Percentiles rank a stretch among this genome's conserved stretches.
Evolutionary conservation across 371 early-diverging fungal genomes (phyloP).

Genomic region (Blakeslea trispora): DNA sequence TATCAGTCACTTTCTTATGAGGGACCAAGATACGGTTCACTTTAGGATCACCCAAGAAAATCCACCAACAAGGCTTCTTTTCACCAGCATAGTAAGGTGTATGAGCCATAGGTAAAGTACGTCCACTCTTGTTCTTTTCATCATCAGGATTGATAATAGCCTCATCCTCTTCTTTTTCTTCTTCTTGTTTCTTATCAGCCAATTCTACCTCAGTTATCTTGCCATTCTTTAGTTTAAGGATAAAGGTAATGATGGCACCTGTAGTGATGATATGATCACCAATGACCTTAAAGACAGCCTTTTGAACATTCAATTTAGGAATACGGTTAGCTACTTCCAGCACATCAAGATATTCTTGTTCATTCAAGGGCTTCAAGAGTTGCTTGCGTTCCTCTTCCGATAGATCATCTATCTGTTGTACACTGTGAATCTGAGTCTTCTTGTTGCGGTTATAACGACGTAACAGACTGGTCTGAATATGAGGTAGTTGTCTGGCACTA

Average conservation of each 20-base stretch:
- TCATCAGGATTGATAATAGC: conserved; percentile 20
- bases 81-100: conserved; percentile 71
- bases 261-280: conserved; percentile 83
- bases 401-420: conserved; percentile 69
- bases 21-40: conserved; percentile 81
- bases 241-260: conserved; percentile 77
- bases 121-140: conserved; percentile 36
- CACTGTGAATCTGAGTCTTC: conserved; percentile 43
- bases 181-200: conserved; percentile 23
- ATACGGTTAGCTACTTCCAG: conserved; percentile 75
- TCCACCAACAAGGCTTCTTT: conserved; percentile 93
- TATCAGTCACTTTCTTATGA: conserved; percentile 79
- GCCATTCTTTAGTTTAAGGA: conserved; percentile 58
- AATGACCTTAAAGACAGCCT: conserved; percentile 79
- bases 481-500: conserved; percentile 86
- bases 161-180: conserved; percentile 45
- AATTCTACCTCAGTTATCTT: conserved; percentile 27
- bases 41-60: conserved; percentile 84
- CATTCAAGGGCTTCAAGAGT: conserved; percentile 53
- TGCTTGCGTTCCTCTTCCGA: conserved; percentile 64
- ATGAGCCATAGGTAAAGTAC: conserved; percentile 50
- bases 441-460: conserved; percentile 34
- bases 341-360: conserved; percentile 67
- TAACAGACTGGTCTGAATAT: conserved; percentile 52
- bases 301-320: conserved; percentile 71